phyloP scores from a whole-genome alignment of 2,329 filamentous ascomycete species.

The Stemphylium lycopersici region DNA sequence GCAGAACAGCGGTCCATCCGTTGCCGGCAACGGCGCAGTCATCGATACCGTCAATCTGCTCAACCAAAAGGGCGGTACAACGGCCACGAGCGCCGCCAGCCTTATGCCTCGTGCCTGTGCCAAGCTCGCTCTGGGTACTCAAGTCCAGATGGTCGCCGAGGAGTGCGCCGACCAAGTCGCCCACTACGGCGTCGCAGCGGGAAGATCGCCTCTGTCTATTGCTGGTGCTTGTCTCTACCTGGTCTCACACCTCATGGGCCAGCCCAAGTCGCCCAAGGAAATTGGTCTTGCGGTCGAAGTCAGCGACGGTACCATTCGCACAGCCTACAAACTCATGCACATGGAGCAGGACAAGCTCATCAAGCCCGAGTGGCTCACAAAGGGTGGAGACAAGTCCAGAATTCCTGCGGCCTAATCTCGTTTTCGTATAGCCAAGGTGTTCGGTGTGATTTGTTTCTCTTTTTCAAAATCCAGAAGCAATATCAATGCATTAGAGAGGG shows the following conservation, averaged over 20 bases:
- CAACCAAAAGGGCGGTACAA: constrained; percentile 63
- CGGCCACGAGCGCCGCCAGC: constrained; percentile 79
- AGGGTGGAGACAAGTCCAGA: constrained; percentile 73
- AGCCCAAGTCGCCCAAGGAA: constrained; percentile 80
- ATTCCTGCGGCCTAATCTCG: constrained; percentile 59
- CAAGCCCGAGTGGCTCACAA: constrained; percentile 74
- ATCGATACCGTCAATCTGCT: constrained; percentile 63
- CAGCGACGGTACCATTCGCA: constrained; percentile 95
- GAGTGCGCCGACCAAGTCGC: constrained; percentile 79
- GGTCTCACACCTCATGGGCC: constrained; percentile 83
- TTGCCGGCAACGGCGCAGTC: constrained; percentile 49
- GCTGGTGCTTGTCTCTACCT: constrained; percentile 97
- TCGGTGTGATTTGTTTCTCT: neutral
- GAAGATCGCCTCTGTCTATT: constrained; percentile 90
- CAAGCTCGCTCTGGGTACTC: constrained; percentile 75
- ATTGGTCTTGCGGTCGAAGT: constrained; percentile 86
- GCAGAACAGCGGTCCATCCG: constrained; percentile 29
- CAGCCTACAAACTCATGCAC: constrained; percentile 89
- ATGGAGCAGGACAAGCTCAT: constrained; percentile 75
- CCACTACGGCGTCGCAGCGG: constrained; percentile 79
- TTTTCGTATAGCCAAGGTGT: neutral
- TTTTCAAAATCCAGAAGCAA: neutral
- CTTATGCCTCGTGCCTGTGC: constrained; percentile 91
- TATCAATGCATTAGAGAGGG: neutral
- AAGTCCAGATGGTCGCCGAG: constrained; percentile 79